Base-by-base conservation (phyloP, 2,329 filamentous ascomycete species). In the Gremmenia infestans region DNA sequence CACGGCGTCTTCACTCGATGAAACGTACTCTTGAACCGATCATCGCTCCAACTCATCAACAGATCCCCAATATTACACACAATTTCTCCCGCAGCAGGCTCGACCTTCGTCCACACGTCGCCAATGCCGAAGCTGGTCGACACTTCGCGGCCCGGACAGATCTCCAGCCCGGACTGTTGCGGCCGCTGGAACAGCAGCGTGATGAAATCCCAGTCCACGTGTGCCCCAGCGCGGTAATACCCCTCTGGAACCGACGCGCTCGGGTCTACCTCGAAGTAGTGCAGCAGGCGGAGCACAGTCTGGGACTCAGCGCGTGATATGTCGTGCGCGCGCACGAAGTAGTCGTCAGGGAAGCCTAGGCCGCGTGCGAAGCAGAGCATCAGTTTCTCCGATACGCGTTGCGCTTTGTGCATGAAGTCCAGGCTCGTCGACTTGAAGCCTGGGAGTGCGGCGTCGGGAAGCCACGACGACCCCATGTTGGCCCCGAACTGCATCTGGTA, bases 11-110 rank as follows among this genome's bases (percentile, higher is more conserved):
- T 83, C 56, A 87, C 83, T 3, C 83, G 77, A 69, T 87, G 84
- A 52, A 85, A 82, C 0, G 83, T 85, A 42, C 78, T 82, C 70
- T 86, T 87, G 73, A 87, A 86, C 19, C 82, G 77, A 67, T 87
- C 83, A 65, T 86, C 82, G 25, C 77, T 81, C 81, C 82, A 85
- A 42, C 74, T 79, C 82, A 86, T 85, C 11, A 86, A 73, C 53
- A 86, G 72, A 63, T 86, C 82, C 5, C 83, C 82, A 57, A 85
- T 81, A 61, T 84, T 85, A 68, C 82, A 86, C 12, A 86, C 78
- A 57, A 83, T 81, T 12, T 78, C 78, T 0, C 77, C 80, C 0
- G 73, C 72, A 2, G 67, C 70, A 5, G 79, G 79, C 58, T 81
- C 77, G n/a, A 87, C 76, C 56, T 81, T 81, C 9, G 83, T 87